Evolutionary conservation across 116 monocot species (phyloP).

Genomic region (Trichopus zeylanicus): DNA sequence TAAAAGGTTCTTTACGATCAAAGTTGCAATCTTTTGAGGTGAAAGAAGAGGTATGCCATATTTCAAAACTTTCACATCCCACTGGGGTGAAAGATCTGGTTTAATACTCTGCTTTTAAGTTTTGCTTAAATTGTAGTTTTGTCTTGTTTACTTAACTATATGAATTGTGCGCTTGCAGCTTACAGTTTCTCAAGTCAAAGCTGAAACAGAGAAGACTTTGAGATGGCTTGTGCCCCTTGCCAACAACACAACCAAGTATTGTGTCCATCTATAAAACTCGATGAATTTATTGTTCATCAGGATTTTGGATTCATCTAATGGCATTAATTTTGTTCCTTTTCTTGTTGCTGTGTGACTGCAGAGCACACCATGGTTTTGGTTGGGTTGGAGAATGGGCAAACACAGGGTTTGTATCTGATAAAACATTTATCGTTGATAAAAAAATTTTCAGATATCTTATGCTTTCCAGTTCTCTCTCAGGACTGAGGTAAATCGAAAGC

Average conservation of each 20-base stretch:
- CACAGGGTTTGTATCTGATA: slow-evolving; percentile 44
- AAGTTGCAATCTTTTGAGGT: slow-evolving; percentile 54
- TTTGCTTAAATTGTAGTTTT: neutral
- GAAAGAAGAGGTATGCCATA: slow-evolving; percentile 69
- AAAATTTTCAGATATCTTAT: neutral
- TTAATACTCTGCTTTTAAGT: neutral
- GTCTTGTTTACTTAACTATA: neutral
- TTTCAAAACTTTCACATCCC: neutral
- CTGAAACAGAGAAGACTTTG: slow-evolving; percentile 86
- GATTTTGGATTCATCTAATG: neutral
- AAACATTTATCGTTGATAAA: neutral
- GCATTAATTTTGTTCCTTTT: neutral
- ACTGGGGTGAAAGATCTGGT: too few species aligned
- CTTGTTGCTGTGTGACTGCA: slow-evolving; percentile 11
- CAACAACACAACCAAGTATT: slow-evolving; percentile 87
- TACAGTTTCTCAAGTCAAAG: slow-evolving; percentile 70
- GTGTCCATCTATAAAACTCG: neutral
- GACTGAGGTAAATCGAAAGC: slow-evolving; percentile 48
- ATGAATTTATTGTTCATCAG: neutral
- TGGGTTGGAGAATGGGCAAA: slow-evolving; percentile 99
- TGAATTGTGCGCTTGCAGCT: slow-evolving; percentile 31
- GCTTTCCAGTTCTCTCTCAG: slow-evolving; percentile 14
- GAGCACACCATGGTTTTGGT: slow-evolving; percentile 93
- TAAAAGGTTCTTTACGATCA: slow-evolving; percentile 55
- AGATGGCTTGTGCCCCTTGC: slow-evolving; percentile 94